Percentiles rank a stretch among this genome's conserved stretches.
These are phyloP conservation scores for Gleditsia sinensis DNA, from an alignment of 306 rosid species.

Conservation along the genomic window DNA sequence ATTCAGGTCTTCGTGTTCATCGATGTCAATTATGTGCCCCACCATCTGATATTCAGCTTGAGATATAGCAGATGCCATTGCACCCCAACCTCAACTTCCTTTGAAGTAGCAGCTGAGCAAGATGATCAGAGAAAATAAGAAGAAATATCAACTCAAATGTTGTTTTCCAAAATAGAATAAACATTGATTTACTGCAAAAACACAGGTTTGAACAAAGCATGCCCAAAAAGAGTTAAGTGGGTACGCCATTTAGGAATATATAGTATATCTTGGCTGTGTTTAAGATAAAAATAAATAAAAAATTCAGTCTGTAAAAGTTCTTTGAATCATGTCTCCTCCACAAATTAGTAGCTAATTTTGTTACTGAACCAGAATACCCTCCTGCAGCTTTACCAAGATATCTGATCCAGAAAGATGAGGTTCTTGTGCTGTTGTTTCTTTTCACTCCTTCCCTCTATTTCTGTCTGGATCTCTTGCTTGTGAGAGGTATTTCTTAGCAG, in stretches of 20 bases:
- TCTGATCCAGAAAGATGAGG: not conserved
- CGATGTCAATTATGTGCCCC: constrained; percentile 36
- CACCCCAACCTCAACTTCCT: not conserved
- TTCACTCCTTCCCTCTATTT: not conserved
- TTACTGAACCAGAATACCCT: not conserved
- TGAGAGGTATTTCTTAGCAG: not conserved
- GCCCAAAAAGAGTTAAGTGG: no score
- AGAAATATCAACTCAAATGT: not conserved
- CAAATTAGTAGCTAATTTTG: not conserved
- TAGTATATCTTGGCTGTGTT: constrained; percentile 1
- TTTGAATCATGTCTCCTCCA: not conserved
- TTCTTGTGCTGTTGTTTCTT: not conserved
- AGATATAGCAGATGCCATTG: not conserved
- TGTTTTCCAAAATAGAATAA: not conserved
- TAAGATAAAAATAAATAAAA: not conserved
- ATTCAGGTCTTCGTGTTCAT: constrained; percentile 13
- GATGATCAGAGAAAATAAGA: no score
- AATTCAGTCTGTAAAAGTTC: no score
- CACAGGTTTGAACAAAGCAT: no score
- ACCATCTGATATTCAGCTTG: constrained; percentile 18
- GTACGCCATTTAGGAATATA: no score
- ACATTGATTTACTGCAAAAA: no score
- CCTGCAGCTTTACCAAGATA: not conserved
- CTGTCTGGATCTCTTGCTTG: not conserved
- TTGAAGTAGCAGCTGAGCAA: constrained; percentile 20